Base-by-base conservation (phyloP, 129 eudicot genomes). In the Artemisia annua region DNA sequence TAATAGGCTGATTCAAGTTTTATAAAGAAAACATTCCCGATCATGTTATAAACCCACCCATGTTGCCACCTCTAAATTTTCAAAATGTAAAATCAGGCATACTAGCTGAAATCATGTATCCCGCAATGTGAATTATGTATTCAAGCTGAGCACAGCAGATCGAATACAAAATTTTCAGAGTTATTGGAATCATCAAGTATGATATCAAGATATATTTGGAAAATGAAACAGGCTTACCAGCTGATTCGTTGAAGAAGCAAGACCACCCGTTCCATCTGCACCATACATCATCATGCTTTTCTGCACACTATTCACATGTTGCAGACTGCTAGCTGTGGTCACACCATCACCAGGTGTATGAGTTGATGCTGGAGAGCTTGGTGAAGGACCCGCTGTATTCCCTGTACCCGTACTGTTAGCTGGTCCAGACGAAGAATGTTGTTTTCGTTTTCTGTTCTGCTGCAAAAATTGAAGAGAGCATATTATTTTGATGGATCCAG, bases 381-480 rank as follows among this genome's bases (percentile, higher is more conserved):
- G 96, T 32, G 98, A 89, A 30, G 96, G 96, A 63, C 92, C 98
- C 17, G 83, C 90, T n/a, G 98, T 93, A 84, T 87, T 93, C 68
- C 95, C 98, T 28, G 98, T 93, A 67, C 98, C 96, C 2, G 96
- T 89, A 77, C 96, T 93, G 81, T 89, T 93, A 75, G 98, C 98
- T 57, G 92, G 95, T 71, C 98, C 98, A 75, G 98, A 93, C 15
- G 97, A 93, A 72, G 98, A 89, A 74, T 87, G 98, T 68, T 87
- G 96, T 70, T 93, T 93, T 72, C 98, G 86, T 86, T 93, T 93
- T 82, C 96, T 82, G 70, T 87, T 89, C 98, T 93, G 90, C 66
- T 46, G 3, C 49, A 65, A 55, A 77, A 3, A 48, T 63, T 71
- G 8, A 55, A 63, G 16, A 71, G 15, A 63, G 53, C 48, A n/a